Evolutionary conservation across 2,329 filamentous ascomycete genomes (phyloP), one percentile per base, ranked within the genome.

Genomic region (Beauveria sp.): DNA sequence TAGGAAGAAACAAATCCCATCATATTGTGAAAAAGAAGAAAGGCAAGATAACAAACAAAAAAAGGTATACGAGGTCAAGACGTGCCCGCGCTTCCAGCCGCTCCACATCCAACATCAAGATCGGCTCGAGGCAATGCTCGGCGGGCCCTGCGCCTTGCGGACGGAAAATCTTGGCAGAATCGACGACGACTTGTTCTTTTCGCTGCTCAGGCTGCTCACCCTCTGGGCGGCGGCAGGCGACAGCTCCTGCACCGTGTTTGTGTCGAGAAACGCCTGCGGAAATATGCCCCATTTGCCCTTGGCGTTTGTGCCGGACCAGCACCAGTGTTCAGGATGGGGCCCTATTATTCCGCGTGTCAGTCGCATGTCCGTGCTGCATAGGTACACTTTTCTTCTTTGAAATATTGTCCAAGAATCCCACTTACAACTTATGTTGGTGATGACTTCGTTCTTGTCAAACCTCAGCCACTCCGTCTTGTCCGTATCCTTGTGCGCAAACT

Each of bases 381-480:
- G 5, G 14, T 14, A 10, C 10, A 0, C 14, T 14, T 14, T 34
- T 42, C 8, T 9, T 31, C 20, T 16, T 9, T 1, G 2, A 2
- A 28, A 14, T 12, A 28, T 5, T 31, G 26, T 54, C 8, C 9
- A 16, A 4, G 9, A 1, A 9, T 34, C 12, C 38, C 40, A 77
- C 80, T 76, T 68, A 81, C 81, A 83, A 58, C 74, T 75, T 26
- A 84, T 90, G 73, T 87, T 90, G 65, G 80, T 85, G 18, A 89
- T 87, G 3, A 80, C 77, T 65, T 90, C 87, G 22, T 84, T 84
- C 69, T 87, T 88, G 34, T 87, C 85, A 68, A 90, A 83, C 65
- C 75, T 78, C n/a, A 85, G 73, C 83, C 83, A 85, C 12, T 77
- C 70, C 31, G 75, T 75, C 24, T 69, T 69, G 14, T 69, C 65